Evolutionary conservation across 306 rosid genomes (phyloP), one percentile per base, ranked within the genome.

Genomic region (Vicia faba): DNA sequence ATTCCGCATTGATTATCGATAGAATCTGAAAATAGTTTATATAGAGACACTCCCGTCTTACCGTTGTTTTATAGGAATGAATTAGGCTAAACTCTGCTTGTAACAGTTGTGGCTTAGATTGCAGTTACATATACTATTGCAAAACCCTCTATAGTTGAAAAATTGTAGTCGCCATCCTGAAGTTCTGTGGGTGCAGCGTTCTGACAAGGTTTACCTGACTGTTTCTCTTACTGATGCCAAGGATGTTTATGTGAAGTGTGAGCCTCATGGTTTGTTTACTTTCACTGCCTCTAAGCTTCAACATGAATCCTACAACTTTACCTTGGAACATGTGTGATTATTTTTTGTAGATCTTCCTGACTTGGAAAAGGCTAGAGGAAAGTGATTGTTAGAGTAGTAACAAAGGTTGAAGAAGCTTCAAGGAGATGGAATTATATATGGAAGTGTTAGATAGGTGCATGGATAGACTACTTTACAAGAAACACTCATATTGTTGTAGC

Each of bases 131-230:
- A 13, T 16, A 18, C 1, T 50, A 19, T 18, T 53, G 2, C n/a
- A 28, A 55, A 55, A 55, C 38, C 5, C 61, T 44, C 61, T 45
- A 14, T 13, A n/a, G 6, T 12, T 54, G 36, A 54, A 15, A 40
- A 2, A 11, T 53, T n/a, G 50, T 81, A 88, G 98, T 79, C 92
- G 96, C 60, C 82, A 92, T 28, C 95, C 98, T 53, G 96, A 87
- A 79, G 96, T 92, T 72, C 85, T 87, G 3, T 92, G 98, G 98
- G 96, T 96, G 4, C 98, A 92, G 83, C 86, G 98, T 36, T 89
- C 95, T 19, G 91, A 84, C 31, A 89, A 76, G 79, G 85, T 92
- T 57, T 89, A 89, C 79, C 84, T 92, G 33, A 89, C 98, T 28
- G 83, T 92, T 69, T 83, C 90, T 50, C 74, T 92, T 1, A 96